Conservation (phyloP, 2,329 filamentous ascomycete genomes). For the Metarhizium sp. region DNA sequence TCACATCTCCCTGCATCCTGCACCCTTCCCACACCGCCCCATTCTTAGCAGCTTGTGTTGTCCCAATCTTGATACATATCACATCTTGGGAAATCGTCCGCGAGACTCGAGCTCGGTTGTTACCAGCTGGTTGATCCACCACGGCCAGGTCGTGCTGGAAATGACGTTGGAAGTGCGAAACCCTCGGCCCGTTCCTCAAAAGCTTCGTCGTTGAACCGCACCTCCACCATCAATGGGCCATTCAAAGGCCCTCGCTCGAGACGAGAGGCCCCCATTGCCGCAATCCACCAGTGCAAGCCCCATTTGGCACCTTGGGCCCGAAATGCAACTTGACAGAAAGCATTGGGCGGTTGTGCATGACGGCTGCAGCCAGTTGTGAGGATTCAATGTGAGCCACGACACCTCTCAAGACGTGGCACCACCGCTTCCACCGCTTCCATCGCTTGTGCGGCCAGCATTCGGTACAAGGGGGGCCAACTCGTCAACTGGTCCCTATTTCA, state of each 20-base stretch:
- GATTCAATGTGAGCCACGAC: slow-evolving; percentile 1
- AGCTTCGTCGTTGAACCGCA: not conserved
- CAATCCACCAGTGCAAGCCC: not conserved
- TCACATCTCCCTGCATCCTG: no score
- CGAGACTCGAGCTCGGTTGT: no score
- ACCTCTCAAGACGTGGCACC: slow-evolving; percentile 5
- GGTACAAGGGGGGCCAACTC: not conserved
- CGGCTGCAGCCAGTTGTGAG: not conserved
- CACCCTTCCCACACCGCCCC: no score
- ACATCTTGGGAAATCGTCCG: not conserved
- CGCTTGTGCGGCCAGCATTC: not conserved
- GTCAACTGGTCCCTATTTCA: not conserved
- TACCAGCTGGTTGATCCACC: no score
- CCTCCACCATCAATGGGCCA: no score
- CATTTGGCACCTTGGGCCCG: not conserved
- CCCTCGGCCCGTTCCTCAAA: not conserved
- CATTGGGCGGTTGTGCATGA: not conserved
- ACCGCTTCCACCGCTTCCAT: not conserved
- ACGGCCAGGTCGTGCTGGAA: no score
- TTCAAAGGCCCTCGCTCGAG: no score
- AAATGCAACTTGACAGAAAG: not conserved
- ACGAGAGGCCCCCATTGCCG: no score
- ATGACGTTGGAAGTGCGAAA: not conserved
- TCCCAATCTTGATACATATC: not conserved
- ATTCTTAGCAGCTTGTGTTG: no score